These are phyloP conservation scores for Polygonum maritimum DNA, from an alignment of 148 eudicot species.

Conservation along the genomic window DNA sequence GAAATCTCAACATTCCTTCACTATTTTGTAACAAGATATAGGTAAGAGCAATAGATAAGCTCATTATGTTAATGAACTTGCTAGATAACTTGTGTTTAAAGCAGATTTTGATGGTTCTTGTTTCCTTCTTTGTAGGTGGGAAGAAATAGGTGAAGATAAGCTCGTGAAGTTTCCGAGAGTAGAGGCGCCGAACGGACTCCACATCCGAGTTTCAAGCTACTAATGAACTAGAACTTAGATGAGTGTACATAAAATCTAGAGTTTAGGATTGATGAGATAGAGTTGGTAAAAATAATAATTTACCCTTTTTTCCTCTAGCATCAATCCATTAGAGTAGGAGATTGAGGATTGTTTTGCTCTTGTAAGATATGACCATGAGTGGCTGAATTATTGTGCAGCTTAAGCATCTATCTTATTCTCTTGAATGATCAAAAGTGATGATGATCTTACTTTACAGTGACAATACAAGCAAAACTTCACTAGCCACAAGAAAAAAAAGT, in stretches of 20 bases:
- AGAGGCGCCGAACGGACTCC: conserved; percentile 8
- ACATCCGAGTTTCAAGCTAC: conserved; percentile 9
- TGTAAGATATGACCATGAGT: background rate
- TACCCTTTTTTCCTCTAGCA: background rate
- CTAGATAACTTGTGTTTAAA: background rate
- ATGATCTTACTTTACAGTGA: background rate
- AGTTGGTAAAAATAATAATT: background rate
- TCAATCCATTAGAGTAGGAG: conserved; percentile 9
- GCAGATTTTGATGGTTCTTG: background rate
- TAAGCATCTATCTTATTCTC: background rate
- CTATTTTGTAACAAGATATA: conserved; percentile 81
- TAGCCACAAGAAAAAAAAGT: background rate
- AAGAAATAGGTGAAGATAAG: conserved; percentile 11
- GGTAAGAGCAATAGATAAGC: conserved; percentile 20
- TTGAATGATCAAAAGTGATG: no score
- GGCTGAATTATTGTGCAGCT: background rate
- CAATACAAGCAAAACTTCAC: background rate
- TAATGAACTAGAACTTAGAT: background rate
- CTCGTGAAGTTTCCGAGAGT: conserved; percentile 12
- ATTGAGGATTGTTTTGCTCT: conserved; percentile 1
- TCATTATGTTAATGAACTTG: background rate
- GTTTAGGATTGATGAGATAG: conserved; percentile 9
- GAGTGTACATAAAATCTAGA: background rate
- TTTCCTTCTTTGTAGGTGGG: background rate
- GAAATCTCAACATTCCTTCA: conserved; percentile 94